phyloP scores from a whole-genome alignment of 768 basidiomycete genomes.

The Pleurotus salmoneostramineus region DNA sequence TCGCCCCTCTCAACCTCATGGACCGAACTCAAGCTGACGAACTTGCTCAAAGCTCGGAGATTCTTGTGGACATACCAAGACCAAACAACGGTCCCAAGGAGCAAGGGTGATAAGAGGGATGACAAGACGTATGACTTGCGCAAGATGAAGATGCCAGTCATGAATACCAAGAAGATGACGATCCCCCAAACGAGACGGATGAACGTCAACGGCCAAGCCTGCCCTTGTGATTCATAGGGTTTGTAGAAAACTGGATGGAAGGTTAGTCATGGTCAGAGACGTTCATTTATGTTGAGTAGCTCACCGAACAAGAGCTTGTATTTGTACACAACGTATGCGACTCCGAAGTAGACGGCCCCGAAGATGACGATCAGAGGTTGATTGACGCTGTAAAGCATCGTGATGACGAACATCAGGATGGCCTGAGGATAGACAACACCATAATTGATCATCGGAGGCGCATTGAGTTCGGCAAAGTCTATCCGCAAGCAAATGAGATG shows the following conservation, averaged over 20 bases:
- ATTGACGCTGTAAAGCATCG: conserved; percentile 91
- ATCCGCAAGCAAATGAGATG: background rate
- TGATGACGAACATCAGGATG: conserved; percentile 93
- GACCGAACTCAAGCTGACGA: conserved; percentile 81
- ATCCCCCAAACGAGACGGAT: conserved; percentile 90
- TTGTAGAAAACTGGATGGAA: conserved; percentile 84
- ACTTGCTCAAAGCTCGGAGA: conserved; percentile 73
- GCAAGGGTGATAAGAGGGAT: conserved; percentile 67
- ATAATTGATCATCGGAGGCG: conserved; percentile 97
- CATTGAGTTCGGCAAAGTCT: conserved; percentile 97
- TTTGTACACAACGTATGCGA: conserved; percentile 95
- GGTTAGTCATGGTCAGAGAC: background rate
- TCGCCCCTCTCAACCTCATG: conserved; percentile 89
- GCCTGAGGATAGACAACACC: conserved; percentile 97
- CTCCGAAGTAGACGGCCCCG: conserved; percentile 94
- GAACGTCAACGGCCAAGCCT: conserved; percentile 97
- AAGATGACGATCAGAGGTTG: conserved; percentile 95
- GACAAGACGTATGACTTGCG: conserved; percentile 44
- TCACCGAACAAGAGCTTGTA: conserved; percentile 93
- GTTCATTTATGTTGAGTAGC: conserved; percentile 20
- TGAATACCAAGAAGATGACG: conserved; percentile 91
- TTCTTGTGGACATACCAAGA: conserved; percentile 70
- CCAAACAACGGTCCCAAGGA: conserved; percentile 74
- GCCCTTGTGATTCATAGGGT: conserved; percentile 95
- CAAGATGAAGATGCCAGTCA: conserved; percentile 90